These are phyloP conservation scores for Fusarium citri DNA, from an alignment of 2,329 filamentous ascomycete species.

Conservation along the genomic window DNA sequence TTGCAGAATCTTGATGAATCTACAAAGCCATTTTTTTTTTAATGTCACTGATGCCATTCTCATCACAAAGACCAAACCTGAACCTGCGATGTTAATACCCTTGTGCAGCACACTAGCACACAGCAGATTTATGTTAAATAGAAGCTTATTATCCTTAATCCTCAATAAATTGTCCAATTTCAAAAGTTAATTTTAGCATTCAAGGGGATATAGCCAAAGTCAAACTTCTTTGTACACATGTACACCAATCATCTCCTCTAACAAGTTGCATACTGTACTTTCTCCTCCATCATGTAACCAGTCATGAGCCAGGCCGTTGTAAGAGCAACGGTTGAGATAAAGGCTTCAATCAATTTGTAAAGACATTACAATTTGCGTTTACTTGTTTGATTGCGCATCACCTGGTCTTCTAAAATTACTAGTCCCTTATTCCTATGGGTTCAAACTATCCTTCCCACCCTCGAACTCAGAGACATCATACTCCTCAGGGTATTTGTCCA, in stretches of 20 bases:
- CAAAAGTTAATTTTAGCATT: neutral
- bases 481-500: conserved; percentile 90
- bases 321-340: neutral
- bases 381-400: neutral
- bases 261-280: neutral
- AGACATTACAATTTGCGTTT: neutral
- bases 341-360: neutral
- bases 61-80: neutral
- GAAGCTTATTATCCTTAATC: neutral
- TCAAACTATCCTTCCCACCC: conserved; percentile 74
- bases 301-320: neutral
- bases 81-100: neutral
- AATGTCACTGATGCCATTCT: neutral
- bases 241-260: neutral
- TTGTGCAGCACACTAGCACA: neutral
- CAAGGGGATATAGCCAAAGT: neutral
- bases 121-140: neutral
- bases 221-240: neutral
- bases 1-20: neutral
- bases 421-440: conserved; percentile 39
- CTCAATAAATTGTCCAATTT: neutral
- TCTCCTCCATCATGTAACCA: neutral
- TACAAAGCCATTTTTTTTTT: neutral
- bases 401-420: neutral
- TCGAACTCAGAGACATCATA: conserved; percentile 86